These are phyloP conservation scores for Brasilioporus rufonigricans DNA, from an alignment of 768 basidiomycete species.

Conservation along the genomic window DNA sequence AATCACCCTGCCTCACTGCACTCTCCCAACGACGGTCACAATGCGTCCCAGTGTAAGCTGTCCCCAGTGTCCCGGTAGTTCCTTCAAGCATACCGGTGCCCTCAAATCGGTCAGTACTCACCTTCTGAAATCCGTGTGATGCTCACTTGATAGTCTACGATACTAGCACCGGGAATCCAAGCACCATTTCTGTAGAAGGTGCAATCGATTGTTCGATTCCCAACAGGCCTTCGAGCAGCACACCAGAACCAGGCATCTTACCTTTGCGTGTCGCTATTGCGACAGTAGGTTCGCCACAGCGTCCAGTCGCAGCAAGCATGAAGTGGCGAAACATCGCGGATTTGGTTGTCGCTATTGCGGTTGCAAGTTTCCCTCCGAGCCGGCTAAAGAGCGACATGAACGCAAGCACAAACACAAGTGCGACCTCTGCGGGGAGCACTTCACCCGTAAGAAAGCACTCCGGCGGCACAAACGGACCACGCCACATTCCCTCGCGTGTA, in stretches of 20 bases:
- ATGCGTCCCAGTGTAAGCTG: too few relatives aligned
- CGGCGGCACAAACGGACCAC: background rate
- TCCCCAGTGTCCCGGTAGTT: too few relatives aligned
- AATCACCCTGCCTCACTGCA: too few relatives aligned
- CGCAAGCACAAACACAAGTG: background rate
- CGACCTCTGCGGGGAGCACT: background rate
- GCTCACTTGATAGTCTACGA: too few relatives aligned
- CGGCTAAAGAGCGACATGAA: constrained; percentile 7
- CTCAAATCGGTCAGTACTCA: too few relatives aligned
- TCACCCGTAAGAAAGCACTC: background rate
- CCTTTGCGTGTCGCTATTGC: constrained; percentile 18
- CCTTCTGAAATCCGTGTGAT: too few relatives aligned
- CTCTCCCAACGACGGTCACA: too few relatives aligned
- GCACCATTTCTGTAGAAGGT: too few relatives aligned
- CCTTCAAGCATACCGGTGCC: too few relatives aligned
- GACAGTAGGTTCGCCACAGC: constrained; percentile 6
- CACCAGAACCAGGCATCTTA: constrained; percentile 4
- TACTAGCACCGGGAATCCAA: too few relatives aligned
- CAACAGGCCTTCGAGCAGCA: constrained; percentile 23
- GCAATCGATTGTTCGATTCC: too few relatives aligned
- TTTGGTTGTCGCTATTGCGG: constrained; percentile 14
- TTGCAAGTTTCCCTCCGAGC: constrained; percentile 2
- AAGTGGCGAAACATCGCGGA: background rate
- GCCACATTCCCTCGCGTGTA: too few relatives aligned
- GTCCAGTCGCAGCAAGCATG: constrained; percentile 7